A percentile compares a stretch with the other conserved stretches of the same genome.
Evolutionary conservation across 2,329 filamentous ascomycete genomes (phyloP).

Genomic region (Tetracladium maxilliforme): DNA sequence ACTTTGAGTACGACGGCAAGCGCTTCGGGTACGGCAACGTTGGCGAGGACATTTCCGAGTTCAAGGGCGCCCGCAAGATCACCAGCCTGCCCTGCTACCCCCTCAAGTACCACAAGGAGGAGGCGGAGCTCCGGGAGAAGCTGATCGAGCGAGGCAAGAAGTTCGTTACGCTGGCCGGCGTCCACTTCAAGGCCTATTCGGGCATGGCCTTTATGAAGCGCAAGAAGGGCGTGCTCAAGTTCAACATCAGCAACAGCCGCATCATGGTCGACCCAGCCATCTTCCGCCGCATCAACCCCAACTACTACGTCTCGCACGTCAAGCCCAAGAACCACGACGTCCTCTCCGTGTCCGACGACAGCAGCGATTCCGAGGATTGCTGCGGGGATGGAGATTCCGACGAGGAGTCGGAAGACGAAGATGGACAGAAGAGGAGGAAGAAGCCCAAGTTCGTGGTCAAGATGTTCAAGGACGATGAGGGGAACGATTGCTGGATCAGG

Average conservation of each 20-base stretch:
- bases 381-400: constrained; percentile 22
- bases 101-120: constrained; percentile 63
- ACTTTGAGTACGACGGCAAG: constrained; percentile 83
- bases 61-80: constrained; percentile 74
- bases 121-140: constrained; percentile 44
- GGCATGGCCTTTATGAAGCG: constrained; percentile 78
- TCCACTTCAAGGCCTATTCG: constrained; percentile 71
- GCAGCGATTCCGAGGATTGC: constrained; percentile 25
- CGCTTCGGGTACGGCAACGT: constrained; percentile 64
- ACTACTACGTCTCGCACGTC: constrained; percentile 65
- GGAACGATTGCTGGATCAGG: constrained; percentile 17
- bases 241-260: constrained; percentile 75
- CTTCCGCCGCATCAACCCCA: constrained; percentile 73
- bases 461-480: constrained; percentile 29
- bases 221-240: constrained; percentile 59
- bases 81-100: constrained; percentile 66
- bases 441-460: constrained; percentile 33
- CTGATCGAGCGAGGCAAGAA: constrained; percentile 73
- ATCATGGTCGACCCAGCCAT: constrained; percentile 79
- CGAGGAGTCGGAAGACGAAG: constrained; percentile 16
- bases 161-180: constrained; percentile 67
- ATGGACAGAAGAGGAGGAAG: constrained; percentile 9
- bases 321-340: constrained; percentile 56
- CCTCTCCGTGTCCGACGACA: constrained; percentile 30
- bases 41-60: constrained; percentile 53